These are phyloP conservation scores for Beta lomatogona DNA, from an alignment of 179 eudicot genomes.

Conservation along the genomic window DNA sequence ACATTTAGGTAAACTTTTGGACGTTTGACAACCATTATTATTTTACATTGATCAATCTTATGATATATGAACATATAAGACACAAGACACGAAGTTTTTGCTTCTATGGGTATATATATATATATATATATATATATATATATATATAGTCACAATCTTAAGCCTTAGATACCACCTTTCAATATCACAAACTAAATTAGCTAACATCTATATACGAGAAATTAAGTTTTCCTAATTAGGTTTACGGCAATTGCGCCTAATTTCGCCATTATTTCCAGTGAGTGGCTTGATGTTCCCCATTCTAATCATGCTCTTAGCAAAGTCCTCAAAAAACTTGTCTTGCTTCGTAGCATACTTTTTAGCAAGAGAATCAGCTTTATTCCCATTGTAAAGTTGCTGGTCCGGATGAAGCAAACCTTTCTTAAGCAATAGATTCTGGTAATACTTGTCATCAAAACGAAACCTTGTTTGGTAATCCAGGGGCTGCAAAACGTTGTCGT, in stretches of 20 bases:
- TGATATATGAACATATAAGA: too few relatives aligned
- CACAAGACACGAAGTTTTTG: too few relatives aligned
- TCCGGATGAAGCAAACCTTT: conserved; percentile 59
- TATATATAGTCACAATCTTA: too few relatives aligned
- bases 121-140: too few relatives aligned
- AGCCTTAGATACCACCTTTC: too few relatives aligned
- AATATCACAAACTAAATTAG: too few relatives aligned
- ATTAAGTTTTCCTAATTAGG: conserved; percentile 18
- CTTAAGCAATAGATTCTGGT: conserved; percentile 28
- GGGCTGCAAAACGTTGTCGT: conserved; percentile 34
- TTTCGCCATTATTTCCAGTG: conserved; percentile 38
- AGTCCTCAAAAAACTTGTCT: conserved; percentile 30
- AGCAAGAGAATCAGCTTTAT: conserved; percentile 33
- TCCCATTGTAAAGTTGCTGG: conserved; percentile 46
- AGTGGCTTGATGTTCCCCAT: conserved; percentile 45
- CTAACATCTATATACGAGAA: too few relatives aligned
- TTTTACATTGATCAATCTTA: too few relatives aligned
- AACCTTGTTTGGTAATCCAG: conserved; percentile 38
- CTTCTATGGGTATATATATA: too few relatives aligned
- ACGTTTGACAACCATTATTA: too few relatives aligned
- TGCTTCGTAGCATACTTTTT: conserved; percentile 19
- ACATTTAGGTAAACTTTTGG: not conserved
- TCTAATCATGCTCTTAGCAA: conserved; percentile 37
- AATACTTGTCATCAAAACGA: conserved; percentile 44
- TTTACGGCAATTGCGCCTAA: conserved; percentile 40